Conservation (phyloP, 2,329 filamentous ascomycete species). For the Botrytis fragariae region DNA sequence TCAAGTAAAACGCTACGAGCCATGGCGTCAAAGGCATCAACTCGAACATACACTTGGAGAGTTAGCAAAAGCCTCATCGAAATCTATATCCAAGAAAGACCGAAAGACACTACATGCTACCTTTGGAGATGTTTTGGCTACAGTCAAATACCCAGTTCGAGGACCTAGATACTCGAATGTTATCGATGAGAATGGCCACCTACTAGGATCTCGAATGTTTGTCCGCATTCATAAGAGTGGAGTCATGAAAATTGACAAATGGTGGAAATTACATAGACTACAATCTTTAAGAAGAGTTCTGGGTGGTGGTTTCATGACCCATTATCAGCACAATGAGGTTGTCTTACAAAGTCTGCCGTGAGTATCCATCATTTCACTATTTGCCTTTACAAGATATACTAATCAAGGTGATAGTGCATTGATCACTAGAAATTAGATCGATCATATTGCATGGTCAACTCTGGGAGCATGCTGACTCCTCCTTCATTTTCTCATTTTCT, state of each 20-base stretch:
- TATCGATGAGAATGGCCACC: constrained; percentile 56
- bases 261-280: constrained; percentile 70
- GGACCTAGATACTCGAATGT: constrained; percentile 67
- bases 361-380: constrained; percentile 20
- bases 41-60: constrained; percentile 57
- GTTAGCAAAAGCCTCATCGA: constrained; percentile 59
- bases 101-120: constrained; percentile 63
- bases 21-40: constrained; percentile 62
- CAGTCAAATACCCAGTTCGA: constrained; percentile 63
- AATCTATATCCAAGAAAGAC: constrained; percentile 63
- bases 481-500: background rate
- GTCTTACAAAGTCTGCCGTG: constrained; percentile 58
- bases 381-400: background rate
- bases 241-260: constrained; percentile 64
- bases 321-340: constrained; percentile 61
- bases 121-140: constrained; percentile 64
- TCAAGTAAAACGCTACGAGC: constrained; percentile 62
- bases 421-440: background rate
- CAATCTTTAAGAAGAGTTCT: constrained; percentile 60
- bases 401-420: background rate
- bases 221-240: constrained; percentile 58
- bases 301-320: constrained; percentile 59
- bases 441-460: background rate
- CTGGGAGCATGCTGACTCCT: background rate
- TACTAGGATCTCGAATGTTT: constrained; percentile 60